Percentiles rank a stretch among this genome's conserved stretches.
phyloP scores from a whole-genome alignment of 2,329 filamentous ascomycete genomes.

The Alternaria solani region DNA sequence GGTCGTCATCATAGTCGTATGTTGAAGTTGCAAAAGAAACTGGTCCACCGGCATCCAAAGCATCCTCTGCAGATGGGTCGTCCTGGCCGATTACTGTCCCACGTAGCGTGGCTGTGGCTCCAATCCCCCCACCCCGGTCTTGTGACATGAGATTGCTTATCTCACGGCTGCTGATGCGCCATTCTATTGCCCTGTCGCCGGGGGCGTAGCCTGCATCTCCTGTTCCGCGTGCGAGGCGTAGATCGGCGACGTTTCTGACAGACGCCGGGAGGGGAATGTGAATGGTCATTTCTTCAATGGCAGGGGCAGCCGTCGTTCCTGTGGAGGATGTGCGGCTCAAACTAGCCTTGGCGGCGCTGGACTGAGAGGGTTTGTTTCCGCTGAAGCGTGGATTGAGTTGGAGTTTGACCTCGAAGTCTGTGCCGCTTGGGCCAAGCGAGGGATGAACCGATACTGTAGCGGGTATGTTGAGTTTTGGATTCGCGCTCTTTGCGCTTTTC shows the following conservation, averaged over 20 bases:
- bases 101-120: constrained; percentile 75
- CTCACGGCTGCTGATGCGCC: constrained; percentile 82
- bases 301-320: constrained; percentile 49
- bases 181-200: constrained; percentile 76
- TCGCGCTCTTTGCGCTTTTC: constrained; percentile 32
- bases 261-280: constrained; percentile 79
- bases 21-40: constrained; percentile 32
- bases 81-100: constrained; percentile 77
- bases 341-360: constrained; percentile 41
- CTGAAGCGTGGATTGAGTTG: constrained; percentile 66
- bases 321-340: constrained; percentile 33
- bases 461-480: constrained; percentile 75
- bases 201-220: constrained; percentile 86
- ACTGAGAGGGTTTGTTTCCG: constrained; percentile 48
- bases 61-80: constrained; percentile 48
- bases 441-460: constrained; percentile 84
- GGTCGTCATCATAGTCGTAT: constrained; percentile 46
- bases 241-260: constrained; percentile 83
- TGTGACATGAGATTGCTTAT: constrained; percentile 58
- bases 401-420: constrained; percentile 88
- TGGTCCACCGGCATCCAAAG: constrained; percentile 46
- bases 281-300: constrained; percentile 78
- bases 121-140: constrained; percentile 59
- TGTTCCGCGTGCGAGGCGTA: constrained; percentile 77
- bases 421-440: constrained; percentile 74